Evolutionary conservation across 1,284 basidiomycete genomes (phyloP), one percentile per base, ranked within the genome.

Genomic region (Naganishia sp.): DNA sequence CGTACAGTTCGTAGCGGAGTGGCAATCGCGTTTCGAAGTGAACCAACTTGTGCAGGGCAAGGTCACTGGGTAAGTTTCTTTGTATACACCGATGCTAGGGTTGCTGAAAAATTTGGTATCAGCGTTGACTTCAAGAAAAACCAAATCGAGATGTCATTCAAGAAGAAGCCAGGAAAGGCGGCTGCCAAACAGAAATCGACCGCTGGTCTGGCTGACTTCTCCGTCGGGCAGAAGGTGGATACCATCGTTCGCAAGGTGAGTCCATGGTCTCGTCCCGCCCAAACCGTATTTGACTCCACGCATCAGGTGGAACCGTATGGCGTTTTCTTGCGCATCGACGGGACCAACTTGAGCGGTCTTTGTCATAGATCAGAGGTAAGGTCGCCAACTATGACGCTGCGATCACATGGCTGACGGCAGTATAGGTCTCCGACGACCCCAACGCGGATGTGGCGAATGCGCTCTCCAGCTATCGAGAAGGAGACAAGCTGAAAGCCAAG

Each of bases 11-110:
- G 86, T 96, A 71, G 95, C 97, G 79, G 94, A 98, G 62, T 99
- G 95, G 94, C 89, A 94, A 80, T 81, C 84, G 42, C 85, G 84
- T 5, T 98, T 98, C 78, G 81, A 85, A 66, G 81, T 85, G 50
- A 88, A 91, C 71, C 92, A 97, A 74, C 79, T 97, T 4, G 92
- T 98, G 21, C 87, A 87, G 67, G 94, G 94, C 62, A 87, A 90
- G 65, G 86, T 98, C 72, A 79, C 91, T 32, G 87, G 85, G 90
- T 91, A 51, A 6, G 58, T 60, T 11, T n/a, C 7, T 10, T 39
- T 13, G 35, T 6, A 39, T 11, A 21, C 1, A 18, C n/a, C 18
- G 32, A 15, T 31, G 6, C 18, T 21, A 3, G 18, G 70, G 25
- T 81, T 74, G n/a, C 11, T 21, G 25, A 0, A 35, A 3, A 39